Conservation (phyloP, 2,329 filamentous ascomycete genomes). For the Colletotrichum sp. region DNA sequence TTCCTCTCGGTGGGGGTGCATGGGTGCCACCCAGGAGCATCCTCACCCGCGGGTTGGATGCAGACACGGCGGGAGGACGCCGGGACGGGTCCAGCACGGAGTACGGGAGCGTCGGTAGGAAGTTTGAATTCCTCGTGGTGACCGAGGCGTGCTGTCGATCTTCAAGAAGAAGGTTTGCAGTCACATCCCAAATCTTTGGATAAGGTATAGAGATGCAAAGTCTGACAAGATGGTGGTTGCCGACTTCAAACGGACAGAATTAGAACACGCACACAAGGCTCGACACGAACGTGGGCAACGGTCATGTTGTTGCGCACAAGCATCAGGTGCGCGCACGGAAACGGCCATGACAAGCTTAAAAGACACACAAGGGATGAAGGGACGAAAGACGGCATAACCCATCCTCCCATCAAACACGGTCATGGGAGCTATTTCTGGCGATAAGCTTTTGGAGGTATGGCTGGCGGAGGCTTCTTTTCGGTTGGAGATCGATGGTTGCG, state of each 20-base stretch:
- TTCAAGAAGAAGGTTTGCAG: background rate
- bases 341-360: conserved; percentile 17
- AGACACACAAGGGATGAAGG: conserved; percentile 10
- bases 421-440: conserved; percentile 5
- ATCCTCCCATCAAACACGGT: background rate
- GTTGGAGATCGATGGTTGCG: conserved; percentile 17
- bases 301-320: background rate
- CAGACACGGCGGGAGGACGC: background rate
- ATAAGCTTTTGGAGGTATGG: conserved; percentile 17
- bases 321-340: background rate
- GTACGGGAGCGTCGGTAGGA: conserved; percentile 1
- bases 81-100: background rate
- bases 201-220: background rate
- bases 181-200: conserved; percentile 1
- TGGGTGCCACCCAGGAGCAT: background rate
- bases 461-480: background rate
- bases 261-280: background rate
- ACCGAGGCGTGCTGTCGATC: background rate
- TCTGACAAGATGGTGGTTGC: conserved; percentile 2
- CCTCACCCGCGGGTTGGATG: background rate
- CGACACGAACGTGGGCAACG: background rate
- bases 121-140: conserved; percentile 4
- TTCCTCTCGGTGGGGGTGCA: conserved; percentile 1
- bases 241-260: conserved; percentile 12
- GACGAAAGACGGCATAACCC: background rate